Conservation (phyloP, 106 monocot species). For the Allium sativum region DNA sequence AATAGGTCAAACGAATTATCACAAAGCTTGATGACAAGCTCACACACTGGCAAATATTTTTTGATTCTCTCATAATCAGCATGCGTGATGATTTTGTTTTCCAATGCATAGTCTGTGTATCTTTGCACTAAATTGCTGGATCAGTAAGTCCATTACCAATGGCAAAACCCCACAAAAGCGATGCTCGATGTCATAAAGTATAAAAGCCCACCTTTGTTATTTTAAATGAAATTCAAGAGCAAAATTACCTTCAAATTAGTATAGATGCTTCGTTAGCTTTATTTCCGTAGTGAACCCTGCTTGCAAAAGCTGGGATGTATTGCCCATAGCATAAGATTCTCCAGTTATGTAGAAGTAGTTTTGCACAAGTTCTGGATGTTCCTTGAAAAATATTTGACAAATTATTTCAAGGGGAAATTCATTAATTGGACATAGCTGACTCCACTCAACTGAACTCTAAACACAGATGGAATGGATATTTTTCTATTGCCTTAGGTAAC, state of each 20-base stretch:
- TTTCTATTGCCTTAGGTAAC: too few relatives aligned
- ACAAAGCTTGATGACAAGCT: constrained; percentile 74
- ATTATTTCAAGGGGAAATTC: too few relatives aligned
- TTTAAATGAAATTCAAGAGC: too few relatives aligned
- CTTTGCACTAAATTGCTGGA: constrained; percentile 93
- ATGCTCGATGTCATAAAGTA: too few relatives aligned
- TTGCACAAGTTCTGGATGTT: constrained; percentile 61
- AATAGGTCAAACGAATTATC: constrained; percentile 23
- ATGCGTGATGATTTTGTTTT: constrained; percentile 61
- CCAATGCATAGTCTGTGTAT: constrained; percentile 88
- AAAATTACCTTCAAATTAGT: constrained; percentile 78
- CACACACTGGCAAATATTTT: constrained; percentile 55
- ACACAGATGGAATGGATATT: too few relatives aligned
- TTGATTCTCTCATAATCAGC: constrained; percentile 74
- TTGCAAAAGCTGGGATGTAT: constrained; percentile 94
- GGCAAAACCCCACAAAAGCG: constrained; percentile 68
- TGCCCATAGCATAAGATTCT: constrained; percentile 98
- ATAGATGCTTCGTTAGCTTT: constrained; percentile 74
- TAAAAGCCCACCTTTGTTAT: too few relatives aligned
- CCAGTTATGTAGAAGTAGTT: constrained; percentile 97
- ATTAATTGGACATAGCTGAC: too few relatives aligned
- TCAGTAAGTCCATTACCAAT: constrained; percentile 98
- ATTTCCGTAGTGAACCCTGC: constrained; percentile 82
- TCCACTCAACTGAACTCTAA: too few relatives aligned
- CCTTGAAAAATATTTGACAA: constrained; percentile 60